Conservation (phyloP, 164 flowering plant species). For the Annona cherimola region DNA sequence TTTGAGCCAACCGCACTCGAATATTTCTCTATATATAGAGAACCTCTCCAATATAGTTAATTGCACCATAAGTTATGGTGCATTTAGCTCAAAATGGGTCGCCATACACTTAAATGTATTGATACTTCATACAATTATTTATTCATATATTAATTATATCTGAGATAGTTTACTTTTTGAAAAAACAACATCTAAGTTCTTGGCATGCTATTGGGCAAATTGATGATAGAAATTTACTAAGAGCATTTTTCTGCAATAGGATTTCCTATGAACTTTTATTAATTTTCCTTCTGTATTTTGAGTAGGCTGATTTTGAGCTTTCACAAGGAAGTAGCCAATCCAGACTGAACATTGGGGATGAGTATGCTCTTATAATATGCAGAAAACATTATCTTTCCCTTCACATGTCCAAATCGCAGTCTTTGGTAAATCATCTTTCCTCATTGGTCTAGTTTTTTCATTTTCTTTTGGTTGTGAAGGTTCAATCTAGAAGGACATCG, state of each 20-base stretch:
- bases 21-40: too few species aligned
- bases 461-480: slow-evolving; percentile 31
- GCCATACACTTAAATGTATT: too few species aligned
- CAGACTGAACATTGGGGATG: slow-evolving; percentile 56
- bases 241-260: neutral
- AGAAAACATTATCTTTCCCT: neutral
- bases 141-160: too few species aligned
- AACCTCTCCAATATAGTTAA: too few species aligned
- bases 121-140: too few species aligned
- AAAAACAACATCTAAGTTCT: too few species aligned
- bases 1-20: too few species aligned
- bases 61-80: too few species aligned
- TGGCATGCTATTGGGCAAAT: neutral
- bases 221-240: neutral
- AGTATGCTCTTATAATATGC: slow-evolving; percentile 44
- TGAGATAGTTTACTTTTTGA: too few species aligned
- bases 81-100: too few species aligned
- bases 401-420: neutral
- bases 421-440: neutral
- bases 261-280: neutral
- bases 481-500: slow-evolving; percentile 80
- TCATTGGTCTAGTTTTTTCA: slow-evolving; percentile 6
- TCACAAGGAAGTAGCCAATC: slow-evolving; percentile 50
- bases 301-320: slow-evolving; percentile 76
- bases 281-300: neutral